Percentiles rank a stretch among this genome's conserved stretches.
phyloP scores from a whole-genome alignment of 2,329 filamentous ascomycete species.

The Nothophaeocryptopus gaeumannii region DNA sequence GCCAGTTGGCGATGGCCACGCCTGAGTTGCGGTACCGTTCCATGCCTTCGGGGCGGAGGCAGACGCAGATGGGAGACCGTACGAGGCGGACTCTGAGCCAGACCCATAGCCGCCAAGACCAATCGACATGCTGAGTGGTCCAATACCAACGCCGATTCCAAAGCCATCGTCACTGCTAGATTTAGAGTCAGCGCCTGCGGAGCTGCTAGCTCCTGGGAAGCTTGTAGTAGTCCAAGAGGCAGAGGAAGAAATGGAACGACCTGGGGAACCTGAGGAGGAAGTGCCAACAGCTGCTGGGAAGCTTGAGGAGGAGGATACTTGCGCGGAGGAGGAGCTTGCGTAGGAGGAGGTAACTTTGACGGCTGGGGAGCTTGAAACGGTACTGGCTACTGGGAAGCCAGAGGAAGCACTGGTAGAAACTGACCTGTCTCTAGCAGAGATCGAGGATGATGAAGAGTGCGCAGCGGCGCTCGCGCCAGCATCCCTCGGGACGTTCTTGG shows the following conservation, averaged over 20 bases:
- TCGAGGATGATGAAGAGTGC: too few relatives aligned
- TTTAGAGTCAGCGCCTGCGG: background rate
- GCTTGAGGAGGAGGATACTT: background rate
- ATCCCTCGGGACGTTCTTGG: background rate
- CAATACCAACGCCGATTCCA: constrained; percentile 12
- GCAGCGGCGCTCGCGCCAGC: background rate
- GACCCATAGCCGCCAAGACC: background rate
- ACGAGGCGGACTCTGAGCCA: background rate
- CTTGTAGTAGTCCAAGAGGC: background rate
- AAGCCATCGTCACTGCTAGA: background rate
- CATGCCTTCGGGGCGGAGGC: constrained; percentile 7
- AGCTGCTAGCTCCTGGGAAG: background rate
- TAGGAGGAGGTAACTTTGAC: too few relatives aligned
- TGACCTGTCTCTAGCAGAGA: too few relatives aligned
- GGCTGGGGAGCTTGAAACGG: too few relatives aligned
- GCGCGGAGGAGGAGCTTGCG: too few relatives aligned
- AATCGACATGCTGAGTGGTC: constrained; percentile 13
- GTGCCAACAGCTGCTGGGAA: too few relatives aligned
- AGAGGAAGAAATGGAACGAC: too few relatives aligned
- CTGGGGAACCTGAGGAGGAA: too few relatives aligned
- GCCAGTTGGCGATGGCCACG: constrained; percentile 3
- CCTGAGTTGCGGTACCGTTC: constrained; percentile 10
- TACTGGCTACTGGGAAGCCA: too few relatives aligned
- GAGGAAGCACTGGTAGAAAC: too few relatives aligned
- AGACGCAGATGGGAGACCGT: constrained; percentile 5